phyloP scores from a whole-genome alignment of 176 grass and related monocot species.

The Phoenix roebelenii region DNA sequence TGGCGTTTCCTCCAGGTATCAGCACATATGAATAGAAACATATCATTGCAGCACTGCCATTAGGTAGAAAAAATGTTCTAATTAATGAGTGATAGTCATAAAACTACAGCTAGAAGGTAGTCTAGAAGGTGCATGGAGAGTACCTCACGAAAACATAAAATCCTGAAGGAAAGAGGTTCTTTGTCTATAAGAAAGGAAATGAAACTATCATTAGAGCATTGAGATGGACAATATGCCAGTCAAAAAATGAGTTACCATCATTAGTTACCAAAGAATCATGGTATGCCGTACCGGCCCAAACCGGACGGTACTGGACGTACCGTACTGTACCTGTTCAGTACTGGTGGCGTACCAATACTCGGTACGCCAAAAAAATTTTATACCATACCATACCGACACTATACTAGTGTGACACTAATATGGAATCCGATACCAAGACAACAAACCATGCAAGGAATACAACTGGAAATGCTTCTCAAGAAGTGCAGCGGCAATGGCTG shows the following conservation, averaged over 20 bases:
- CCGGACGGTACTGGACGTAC: too few species aligned
- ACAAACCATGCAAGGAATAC: too few species aligned
- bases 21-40: slow-evolving; percentile 80
- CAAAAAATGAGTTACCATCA: background rate
- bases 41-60: slow-evolving; percentile 49
- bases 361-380: too few species aligned
- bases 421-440: too few species aligned
- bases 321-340: too few species aligned
- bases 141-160: slow-evolving; percentile 64
- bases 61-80: slow-evolving; percentile 4
- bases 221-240: background rate
- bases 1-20: slow-evolving; percentile 58
- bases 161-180: slow-evolving; percentile 60
- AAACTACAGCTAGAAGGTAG: background rate
- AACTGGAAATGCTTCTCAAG: slow-evolving; percentile 53
- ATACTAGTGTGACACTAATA: too few species aligned
- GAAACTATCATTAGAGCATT: slow-evolving; percentile 9
- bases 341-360: too few species aligned
- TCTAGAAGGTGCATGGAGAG: background rate
- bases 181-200: slow-evolving; percentile 37
- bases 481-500: slow-evolving; percentile 63
- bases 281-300: too few species aligned
- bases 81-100: background rate
- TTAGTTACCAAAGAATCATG: slow-evolving; percentile 50
- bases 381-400: too few species aligned